A percentile compares a stretch with the other conserved stretches of the same genome.
phyloP scores from a whole-genome alignment of 2,329 filamentous ascomycete genomes.

The Acarospora socialis region DNA sequence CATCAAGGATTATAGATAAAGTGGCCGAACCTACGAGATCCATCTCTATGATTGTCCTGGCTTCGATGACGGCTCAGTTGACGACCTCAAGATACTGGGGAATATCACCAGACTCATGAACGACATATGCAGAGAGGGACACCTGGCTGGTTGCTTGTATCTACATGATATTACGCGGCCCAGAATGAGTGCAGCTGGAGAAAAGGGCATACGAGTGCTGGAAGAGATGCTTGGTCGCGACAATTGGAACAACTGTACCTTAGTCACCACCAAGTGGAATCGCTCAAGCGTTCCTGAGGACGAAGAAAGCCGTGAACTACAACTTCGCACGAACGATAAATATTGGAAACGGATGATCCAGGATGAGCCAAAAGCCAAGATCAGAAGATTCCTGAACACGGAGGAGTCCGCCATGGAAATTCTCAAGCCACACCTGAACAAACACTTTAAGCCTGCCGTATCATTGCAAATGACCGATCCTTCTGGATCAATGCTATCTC shows the following conservation, averaged over 20 bases:
- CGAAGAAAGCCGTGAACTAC: constrained; percentile 2
- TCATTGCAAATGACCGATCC: constrained; percentile 7
- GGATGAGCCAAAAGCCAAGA: background rate
- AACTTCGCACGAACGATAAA: constrained; percentile 1
- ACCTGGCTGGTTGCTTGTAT: constrained; percentile 7
- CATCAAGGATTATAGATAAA: constrained; percentile 1
- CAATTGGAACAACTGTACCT: constrained; percentile 7
- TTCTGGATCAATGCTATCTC: constrained; percentile 3
- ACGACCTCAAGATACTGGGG: constrained; percentile 4
- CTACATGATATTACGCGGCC: constrained; percentile 8
- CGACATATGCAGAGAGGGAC: constrained; percentile 1
- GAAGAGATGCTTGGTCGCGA: constrained; percentile 7
- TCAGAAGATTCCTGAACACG: constrained; percentile 4
- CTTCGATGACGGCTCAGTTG: constrained; percentile 5
- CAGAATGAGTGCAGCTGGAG: constrained; percentile 3
- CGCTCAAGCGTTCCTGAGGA: constrained; percentile 1
- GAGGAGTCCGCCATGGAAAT: constrained; percentile 6
- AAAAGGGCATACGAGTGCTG: constrained; percentile 6
- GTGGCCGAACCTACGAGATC: constrained; percentile 4
- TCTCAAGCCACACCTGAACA: constrained; percentile 6
- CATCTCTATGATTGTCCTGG: constrained; percentile 10
- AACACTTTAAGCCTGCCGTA: constrained; percentile 4
- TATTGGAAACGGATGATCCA: constrained; percentile 6
- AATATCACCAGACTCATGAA: constrained; percentile 5
- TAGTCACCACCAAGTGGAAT: constrained; percentile 9